Percentiles rank a stretch among this genome's conserved stretches.
Evolutionary conservation across 2,329 filamentous ascomycete species (phyloP).

Genomic region (Zymoseptoria ardabiliae): DNA sequence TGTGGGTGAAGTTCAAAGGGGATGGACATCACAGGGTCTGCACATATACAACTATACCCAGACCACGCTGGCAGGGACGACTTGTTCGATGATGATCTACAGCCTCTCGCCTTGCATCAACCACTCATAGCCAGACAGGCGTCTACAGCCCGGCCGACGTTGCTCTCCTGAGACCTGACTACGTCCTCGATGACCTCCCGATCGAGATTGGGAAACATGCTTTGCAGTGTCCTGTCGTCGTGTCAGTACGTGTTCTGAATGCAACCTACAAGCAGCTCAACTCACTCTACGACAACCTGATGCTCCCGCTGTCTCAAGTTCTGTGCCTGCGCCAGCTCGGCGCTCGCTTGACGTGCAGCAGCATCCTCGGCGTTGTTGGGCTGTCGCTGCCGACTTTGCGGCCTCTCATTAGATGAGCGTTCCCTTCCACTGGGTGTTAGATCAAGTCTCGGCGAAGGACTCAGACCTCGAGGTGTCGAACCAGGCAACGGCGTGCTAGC

Average conservation of each 20-base stretch:
- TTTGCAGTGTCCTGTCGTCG: slow-evolving; percentile 60
- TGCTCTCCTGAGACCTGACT: slow-evolving; percentile 88
- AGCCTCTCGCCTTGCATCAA: background rate
- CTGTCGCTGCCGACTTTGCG: slow-evolving; percentile 32
- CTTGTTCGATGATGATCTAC: background rate
- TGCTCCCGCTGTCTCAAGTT: slow-evolving; percentile 79
- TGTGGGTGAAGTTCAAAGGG: background rate
- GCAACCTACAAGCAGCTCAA: background rate
- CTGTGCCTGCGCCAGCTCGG: slow-evolving; percentile 80
- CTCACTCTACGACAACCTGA: slow-evolving; percentile 72
- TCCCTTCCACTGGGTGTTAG: slow-evolving; percentile 20
- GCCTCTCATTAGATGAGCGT: slow-evolving; percentile 17
- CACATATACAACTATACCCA: background rate
- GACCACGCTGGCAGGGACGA: background rate
- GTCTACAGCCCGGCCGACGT: slow-evolving; percentile 42
- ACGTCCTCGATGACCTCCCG: slow-evolving; percentile 94
- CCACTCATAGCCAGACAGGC: slow-evolving; percentile 40
- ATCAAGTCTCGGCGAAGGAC: slow-evolving; percentile 30
- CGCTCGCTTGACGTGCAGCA: slow-evolving; percentile 81
- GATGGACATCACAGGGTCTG: background rate
- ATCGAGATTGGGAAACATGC: slow-evolving; percentile 96
- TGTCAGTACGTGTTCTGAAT: slow-evolving; percentile 1
- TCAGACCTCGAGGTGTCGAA: slow-evolving; percentile 43
- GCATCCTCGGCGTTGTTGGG: slow-evolving; percentile 70
- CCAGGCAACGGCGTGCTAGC: slow-evolving; percentile 41